These are phyloP conservation scores for Hyaloperonospora arabidopsidis DNA, from an alignment of 352 stramenopile genomes.

Conservation along the genomic window DNA sequence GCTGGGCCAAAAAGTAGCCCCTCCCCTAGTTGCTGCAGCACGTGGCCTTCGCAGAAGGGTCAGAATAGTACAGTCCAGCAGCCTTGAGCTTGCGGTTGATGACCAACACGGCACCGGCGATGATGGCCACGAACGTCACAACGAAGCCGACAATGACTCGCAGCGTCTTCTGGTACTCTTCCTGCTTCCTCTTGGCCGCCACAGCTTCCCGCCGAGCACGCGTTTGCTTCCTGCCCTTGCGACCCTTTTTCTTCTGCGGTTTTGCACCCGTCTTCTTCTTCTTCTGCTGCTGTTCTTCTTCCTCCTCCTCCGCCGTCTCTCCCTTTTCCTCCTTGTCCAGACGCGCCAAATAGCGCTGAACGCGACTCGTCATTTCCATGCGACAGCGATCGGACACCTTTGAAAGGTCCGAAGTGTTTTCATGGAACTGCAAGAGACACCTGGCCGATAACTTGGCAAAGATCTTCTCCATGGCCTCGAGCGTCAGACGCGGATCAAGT, in stretches of 20 bases:
- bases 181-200: conserved; percentile 52
- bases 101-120: conserved; percentile 47
- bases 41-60: conserved; percentile 44
- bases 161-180: conserved; percentile 60
- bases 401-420: conserved; percentile 50
- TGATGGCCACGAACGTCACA: conserved; percentile 48
- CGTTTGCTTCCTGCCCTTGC: conserved; percentile 56
- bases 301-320: conserved; percentile 28
- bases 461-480: conserved; percentile 56
- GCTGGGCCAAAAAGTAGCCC: too few relatives aligned
- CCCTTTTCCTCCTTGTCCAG: conserved; percentile 33
- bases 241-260: conserved; percentile 38
- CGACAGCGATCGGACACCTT: conserved; percentile 66
- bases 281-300: too few relatives aligned
- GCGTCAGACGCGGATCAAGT: conserved; percentile 42
- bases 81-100: conserved; percentile 83
- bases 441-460: conserved; percentile 68
- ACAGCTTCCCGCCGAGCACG: conserved; percentile 46
- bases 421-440: conserved; percentile 65
- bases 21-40: conserved; percentile 38
- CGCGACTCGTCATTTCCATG: conserved; percentile 40
- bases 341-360: conserved; percentile 57
- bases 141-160: conserved; percentile 67
- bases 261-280: conserved; percentile 3
- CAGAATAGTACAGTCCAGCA: conserved; percentile 69